These are phyloP conservation scores for Phytophthora melonis DNA, from an alignment of 352 stramenopile species.

Conservation along the genomic window DNA sequence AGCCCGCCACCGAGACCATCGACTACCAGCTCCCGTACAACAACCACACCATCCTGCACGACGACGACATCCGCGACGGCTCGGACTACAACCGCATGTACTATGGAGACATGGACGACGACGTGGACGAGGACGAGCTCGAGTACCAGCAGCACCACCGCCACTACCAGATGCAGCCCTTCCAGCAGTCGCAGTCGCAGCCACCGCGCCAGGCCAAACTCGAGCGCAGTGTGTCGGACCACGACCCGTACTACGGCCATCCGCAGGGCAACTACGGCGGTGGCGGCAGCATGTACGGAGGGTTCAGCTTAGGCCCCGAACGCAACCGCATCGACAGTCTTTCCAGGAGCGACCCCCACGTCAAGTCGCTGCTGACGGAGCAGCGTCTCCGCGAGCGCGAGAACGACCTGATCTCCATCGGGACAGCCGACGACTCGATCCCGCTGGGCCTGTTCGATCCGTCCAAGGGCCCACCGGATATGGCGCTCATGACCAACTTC, in stretches of 20 bases:
- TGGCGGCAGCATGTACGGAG: slow-evolving; percentile 33
- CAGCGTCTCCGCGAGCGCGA: slow-evolving; percentile 71
- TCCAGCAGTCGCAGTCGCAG: slow-evolving; percentile 25
- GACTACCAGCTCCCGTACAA: slow-evolving; percentile 53
- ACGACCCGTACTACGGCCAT: slow-evolving; percentile 40
- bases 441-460: slow-evolving; percentile 45
- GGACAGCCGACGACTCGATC: slow-evolving; percentile 57
- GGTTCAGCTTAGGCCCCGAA: slow-evolving; percentile 18
- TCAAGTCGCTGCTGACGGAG: slow-evolving; percentile 69
- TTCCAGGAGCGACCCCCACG: slow-evolving; percentile 46
- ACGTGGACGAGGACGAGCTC: slow-evolving; percentile 43
- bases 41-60: slow-evolving; percentile 49
- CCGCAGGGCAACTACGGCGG: slow-evolving; percentile 29
- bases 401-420: slow-evolving; percentile 70
- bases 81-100: slow-evolving; percentile 51
- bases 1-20: slow-evolving; percentile 48
- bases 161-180: slow-evolving; percentile 40
- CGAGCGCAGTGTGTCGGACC: slow-evolving; percentile 39
- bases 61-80: slow-evolving; percentile 38
- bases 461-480: slow-evolving; percentile 38
- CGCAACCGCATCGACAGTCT: slow-evolving; percentile 27
- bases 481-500: slow-evolving; percentile 32
- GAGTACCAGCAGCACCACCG: slow-evolving; percentile 50
- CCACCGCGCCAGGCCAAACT: slow-evolving; percentile 22
- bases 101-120: slow-evolving; percentile 43